Evolutionary conservation across 805 yeast genomes (phyloP).

Genomic region (Candida montana): DNA sequence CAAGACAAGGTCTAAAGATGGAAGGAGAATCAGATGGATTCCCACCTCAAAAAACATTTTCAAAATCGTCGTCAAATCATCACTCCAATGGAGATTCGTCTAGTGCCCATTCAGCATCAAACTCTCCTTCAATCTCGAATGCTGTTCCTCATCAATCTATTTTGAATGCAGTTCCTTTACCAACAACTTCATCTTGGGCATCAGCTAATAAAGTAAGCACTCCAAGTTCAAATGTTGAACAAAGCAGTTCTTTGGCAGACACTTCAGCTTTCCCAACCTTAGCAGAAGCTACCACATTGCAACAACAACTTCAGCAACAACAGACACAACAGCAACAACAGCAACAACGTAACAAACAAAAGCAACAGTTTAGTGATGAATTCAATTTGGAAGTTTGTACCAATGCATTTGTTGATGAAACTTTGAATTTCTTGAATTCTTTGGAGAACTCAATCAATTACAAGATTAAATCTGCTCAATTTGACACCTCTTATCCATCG

Average conservation of each 20-base stretch:
- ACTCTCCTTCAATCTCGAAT: conserved; percentile 13
- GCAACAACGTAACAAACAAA: conserved; percentile 26
- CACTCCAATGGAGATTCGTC: neutral
- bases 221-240: conserved; percentile 18
- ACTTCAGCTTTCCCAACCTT: conserved; percentile 56
- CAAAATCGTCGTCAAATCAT: no score
- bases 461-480: conserved; percentile 31
- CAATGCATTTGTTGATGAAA: conserved; percentile 42
- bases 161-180: conserved; percentile 46
- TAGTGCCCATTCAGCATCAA: neutral
- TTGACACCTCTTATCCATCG: conserved; percentile 33
- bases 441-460: conserved; percentile 31
- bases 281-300: conserved; percentile 35
- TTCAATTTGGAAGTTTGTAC: conserved; percentile 40
- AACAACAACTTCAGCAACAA: conserved; percentile 28
- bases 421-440: conserved; percentile 36
- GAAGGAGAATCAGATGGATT: conserved; percentile 24
- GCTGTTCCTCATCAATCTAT: conserved; percentile 12
- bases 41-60: conserved; percentile 21
- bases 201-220: conserved; percentile 28
- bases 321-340: conserved; percentile 23
- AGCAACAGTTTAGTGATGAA: conserved; percentile 22
- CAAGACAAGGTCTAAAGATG: conserved; percentile 64
- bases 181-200: conserved; percentile 72
- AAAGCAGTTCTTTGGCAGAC: conserved; percentile 35